These are phyloP conservation scores for Agaricus subrufescens DNA, from an alignment of 768 basidiomycete species.

Conservation along the genomic window DNA sequence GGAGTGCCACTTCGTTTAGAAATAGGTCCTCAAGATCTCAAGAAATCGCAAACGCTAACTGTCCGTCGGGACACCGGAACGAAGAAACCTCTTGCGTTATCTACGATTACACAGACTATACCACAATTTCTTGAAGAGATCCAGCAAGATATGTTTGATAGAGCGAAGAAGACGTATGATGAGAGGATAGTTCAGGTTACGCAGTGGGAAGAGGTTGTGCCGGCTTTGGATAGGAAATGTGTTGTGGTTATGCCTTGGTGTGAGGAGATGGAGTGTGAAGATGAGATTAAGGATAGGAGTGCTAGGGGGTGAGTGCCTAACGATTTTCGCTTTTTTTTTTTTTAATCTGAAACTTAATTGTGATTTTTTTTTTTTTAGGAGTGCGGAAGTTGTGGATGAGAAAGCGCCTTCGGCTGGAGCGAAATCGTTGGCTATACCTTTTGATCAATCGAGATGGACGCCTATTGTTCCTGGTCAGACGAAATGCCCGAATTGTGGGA, in stretches of 20 bases:
- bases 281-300: conserved; percentile 95
- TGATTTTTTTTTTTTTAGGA: conserved; percentile 26
- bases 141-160: conserved; percentile 82
- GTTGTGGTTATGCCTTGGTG: conserved; percentile 95
- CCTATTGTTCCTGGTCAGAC: conserved; percentile 80
- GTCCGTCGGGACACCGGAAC: conserved; percentile 70
- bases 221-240: conserved; percentile 83
- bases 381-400: conserved; percentile 82
- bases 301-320: conserved; percentile 77
- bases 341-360: too few relatives aligned
- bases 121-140: conserved; percentile 75
- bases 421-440: conserved; percentile 95
- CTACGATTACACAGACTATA: conserved; percentile 42
- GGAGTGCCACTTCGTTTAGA: conserved; percentile 97
- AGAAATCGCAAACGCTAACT: conserved; percentile 72
- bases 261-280: conserved; percentile 88
- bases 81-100: conserved; percentile 41
- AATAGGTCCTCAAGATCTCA: conserved; percentile 90
- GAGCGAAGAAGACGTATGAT: conserved; percentile 72
- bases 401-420: conserved; percentile 97
- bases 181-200: conserved; percentile 67
- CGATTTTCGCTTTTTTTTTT: too few relatives aligned
- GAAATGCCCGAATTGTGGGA: conserved; percentile 85
- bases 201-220: conserved; percentile 91
- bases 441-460: conserved; percentile 82